A percentile compares a stretch with the other conserved stretches of the same genome.
These are phyloP conservation scores for Bruguiera gymnorhiza DNA, from an alignment of 345 rosid genomes.

Conservation along the genomic window DNA sequence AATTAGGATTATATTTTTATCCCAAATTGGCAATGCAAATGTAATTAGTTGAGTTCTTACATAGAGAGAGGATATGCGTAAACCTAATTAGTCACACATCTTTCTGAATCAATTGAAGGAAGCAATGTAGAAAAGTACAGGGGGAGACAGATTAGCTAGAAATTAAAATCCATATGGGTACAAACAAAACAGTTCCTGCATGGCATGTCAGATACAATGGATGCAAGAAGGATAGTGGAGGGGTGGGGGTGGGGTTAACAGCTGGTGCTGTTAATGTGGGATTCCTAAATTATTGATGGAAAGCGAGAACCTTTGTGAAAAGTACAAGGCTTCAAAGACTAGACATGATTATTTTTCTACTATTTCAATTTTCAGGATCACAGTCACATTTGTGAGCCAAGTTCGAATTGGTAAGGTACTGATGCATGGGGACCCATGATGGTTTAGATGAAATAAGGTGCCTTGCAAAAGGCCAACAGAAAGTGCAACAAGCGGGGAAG, in stretches of 20 bases:
- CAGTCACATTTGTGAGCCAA: background rate
- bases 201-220: constrained; percentile 16
- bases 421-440: constrained; percentile 25
- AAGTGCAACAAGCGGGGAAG: constrained; percentile 22
- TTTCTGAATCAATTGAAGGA: constrained; percentile 13
- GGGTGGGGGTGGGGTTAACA: constrained; percentile 2
- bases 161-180: constrained; percentile 24
- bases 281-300: constrained; percentile 2
- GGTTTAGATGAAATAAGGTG: constrained; percentile 17
- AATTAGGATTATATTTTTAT: too few relatives aligned
- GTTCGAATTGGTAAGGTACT: background rate
- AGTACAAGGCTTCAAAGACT: constrained; percentile 15
- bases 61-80: too few relatives aligned
- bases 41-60: too few relatives aligned
- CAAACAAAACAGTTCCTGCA: constrained; percentile 13
- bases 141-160: constrained; percentile 13
- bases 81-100: background rate
- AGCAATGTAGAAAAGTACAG: constrained; percentile 12
- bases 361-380: background rate
- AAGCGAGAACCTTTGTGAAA: constrained; percentile 7
- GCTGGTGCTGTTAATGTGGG: constrained; percentile 8
- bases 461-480: constrained; percentile 32
- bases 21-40: too few relatives aligned
- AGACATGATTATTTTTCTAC: constrained; percentile 9
- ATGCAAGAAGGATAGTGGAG: constrained; percentile 9